Percentiles rank a stretch among this genome's conserved stretches.
Conservation (phyloP, 1,284 basidiomycete genomes). For the Microbotryum saponariae region DNA sequence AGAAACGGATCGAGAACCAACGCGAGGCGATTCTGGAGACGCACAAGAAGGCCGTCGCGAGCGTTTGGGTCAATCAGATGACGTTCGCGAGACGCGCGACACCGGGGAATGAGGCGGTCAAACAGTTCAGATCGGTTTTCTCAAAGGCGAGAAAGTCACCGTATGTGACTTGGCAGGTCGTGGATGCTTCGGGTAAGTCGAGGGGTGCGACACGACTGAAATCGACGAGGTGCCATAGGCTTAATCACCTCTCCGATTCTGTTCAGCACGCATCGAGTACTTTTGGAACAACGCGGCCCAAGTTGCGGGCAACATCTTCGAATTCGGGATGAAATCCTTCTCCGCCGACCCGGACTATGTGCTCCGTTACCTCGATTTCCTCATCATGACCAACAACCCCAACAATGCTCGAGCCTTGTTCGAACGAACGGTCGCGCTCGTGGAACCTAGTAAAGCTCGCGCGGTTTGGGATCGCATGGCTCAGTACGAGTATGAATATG, state of each 20-base stretch:
- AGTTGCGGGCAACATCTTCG: conserved; percentile 86
- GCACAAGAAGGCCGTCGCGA: conserved; percentile 46
- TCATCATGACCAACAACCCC: conserved; percentile 91
- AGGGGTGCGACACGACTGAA: not conserved
- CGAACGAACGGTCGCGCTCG: conserved; percentile 70
- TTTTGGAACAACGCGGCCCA: conserved; percentile 79
- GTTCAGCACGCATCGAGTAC: conserved; percentile 84
- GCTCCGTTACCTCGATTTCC: conserved; percentile 79
- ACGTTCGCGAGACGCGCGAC: conserved; percentile 70
- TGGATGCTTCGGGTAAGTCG: conserved; percentile 71
- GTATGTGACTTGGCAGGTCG: conserved; percentile 84
- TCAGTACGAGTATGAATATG: conserved; percentile 89
- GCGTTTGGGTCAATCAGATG: conserved; percentile 78
- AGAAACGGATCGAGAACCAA: conserved; percentile 37
- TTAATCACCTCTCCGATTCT: conserved; percentile 1
- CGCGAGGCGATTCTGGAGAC: conserved; percentile 46
- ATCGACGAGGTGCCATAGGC: not conserved
- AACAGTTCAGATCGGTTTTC: conserved; percentile 71
- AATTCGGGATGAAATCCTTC: conserved; percentile 82
- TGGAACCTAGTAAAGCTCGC: conserved; percentile 69
- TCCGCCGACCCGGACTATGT: conserved; percentile 78
- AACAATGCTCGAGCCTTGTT: conserved; percentile 94
- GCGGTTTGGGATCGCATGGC: conserved; percentile 94
- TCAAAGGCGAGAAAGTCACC: conserved; percentile 75
- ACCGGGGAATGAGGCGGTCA: conserved; percentile 50